Percentiles rank a stretch among this genome's conserved stretches.
Conservation (phyloP, 257 asterid genomes). For the Ilex aquifolium region DNA sequence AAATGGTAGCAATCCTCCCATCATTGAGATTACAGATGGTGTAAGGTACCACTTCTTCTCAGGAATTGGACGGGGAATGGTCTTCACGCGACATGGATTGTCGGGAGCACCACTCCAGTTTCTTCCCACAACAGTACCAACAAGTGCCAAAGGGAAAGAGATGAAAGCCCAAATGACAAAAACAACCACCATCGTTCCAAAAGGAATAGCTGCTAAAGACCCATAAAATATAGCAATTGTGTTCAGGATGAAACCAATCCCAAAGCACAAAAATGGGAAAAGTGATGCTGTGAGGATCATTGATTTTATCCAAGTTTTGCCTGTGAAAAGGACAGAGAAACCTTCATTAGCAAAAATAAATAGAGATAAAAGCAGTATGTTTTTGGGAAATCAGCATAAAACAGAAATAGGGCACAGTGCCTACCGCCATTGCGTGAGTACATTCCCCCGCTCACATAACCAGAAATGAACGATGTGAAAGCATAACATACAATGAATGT, state of each 20-base stretch:
- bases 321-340: constrained; percentile 17
- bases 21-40: constrained; percentile 52
- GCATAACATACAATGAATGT: constrained; percentile 57
- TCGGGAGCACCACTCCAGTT: constrained; percentile 69
- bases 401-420: constrained; percentile 8
- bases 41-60: constrained; percentile 74
- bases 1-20: constrained; percentile 69
- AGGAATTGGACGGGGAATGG: constrained; percentile 83
- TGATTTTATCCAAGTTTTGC: constrained; percentile 57
- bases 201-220: constrained; percentile 67
- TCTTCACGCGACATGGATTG: constrained; percentile 67
- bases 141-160: constrained; percentile 56
- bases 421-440: constrained; percentile 63
- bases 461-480: constrained; percentile 58
- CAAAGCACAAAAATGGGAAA: constrained; percentile 63
- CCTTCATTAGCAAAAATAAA: not conserved
- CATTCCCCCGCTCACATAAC: constrained; percentile 65
- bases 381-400: not conserved
- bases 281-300: constrained; percentile 61
- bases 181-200: constrained; percentile 60
- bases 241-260: constrained; percentile 55
- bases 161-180: constrained; percentile 60
- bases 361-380: not conserved
- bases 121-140: constrained; percentile 61
- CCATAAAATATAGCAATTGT: constrained; percentile 62